phyloP scores from a whole-genome alignment of 225 moss, liverwort and hornwort genomes.

The Anthoceros angustus region DNA sequence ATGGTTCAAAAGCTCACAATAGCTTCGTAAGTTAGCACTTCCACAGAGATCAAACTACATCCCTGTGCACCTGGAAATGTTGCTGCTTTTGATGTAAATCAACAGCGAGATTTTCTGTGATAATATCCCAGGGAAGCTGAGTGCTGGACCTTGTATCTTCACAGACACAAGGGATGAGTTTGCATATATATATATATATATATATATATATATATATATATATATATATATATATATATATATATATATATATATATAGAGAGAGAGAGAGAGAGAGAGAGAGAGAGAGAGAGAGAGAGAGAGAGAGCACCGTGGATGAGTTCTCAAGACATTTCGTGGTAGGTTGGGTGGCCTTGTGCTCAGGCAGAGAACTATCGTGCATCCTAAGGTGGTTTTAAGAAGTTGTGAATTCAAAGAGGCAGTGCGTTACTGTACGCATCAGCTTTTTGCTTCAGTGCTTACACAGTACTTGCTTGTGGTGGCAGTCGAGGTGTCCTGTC shows the following conservation, averaged over 20 bases:
- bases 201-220: too few relatives aligned
- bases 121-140: too few relatives aligned
- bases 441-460: not conserved
- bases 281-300: too few relatives aligned
- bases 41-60: slow-evolving; percentile 24
- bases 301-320: slow-evolving; percentile 57
- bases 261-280: too few relatives aligned
- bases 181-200: too few relatives aligned
- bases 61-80: slow-evolving; percentile 13
- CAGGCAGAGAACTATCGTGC: not conserved
- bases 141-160: too few relatives aligned
- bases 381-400: not conserved
- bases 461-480: not conserved
- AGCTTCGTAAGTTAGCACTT: slow-evolving; percentile 53
- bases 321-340: slow-evolving; percentile 86
- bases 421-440: slow-evolving; percentile 9
- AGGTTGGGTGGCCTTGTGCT: not conserved
- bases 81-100: not conserved
- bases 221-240: too few relatives aligned
- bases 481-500: slow-evolving; percentile 66
- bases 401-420: slow-evolving; percentile 9
- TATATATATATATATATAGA: too few relatives aligned
- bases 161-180: slow-evolving; percentile 67
- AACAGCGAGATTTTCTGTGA: not conserved
- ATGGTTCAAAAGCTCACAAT: slow-evolving; percentile 43